Conservation (phyloP, 257 asterid species). For the Primulina tabacum region DNA sequence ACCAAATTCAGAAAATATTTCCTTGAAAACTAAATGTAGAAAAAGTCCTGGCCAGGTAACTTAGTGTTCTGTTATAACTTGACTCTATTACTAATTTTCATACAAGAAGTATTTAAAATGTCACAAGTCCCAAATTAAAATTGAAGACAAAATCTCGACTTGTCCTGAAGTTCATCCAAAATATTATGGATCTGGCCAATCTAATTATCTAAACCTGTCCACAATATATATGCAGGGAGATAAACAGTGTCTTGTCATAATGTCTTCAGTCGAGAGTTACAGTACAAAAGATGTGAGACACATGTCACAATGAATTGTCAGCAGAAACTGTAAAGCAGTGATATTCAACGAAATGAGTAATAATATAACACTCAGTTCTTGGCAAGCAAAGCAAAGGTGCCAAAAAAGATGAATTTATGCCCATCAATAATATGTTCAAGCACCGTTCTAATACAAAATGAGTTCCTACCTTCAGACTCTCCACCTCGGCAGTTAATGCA, state of each 20-base stretch:
- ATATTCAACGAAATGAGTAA: constrained; percentile 18
- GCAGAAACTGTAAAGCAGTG: constrained; percentile 16
- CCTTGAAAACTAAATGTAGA: background rate
- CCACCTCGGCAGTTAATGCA: constrained; percentile 76
- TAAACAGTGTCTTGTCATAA: background rate
- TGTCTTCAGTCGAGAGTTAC: constrained; percentile 9
- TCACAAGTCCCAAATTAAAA: background rate
- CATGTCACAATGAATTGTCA: background rate
- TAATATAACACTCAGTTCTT: constrained; percentile 8
- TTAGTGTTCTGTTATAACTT: background rate
- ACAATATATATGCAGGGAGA: background rate
- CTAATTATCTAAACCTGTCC: background rate
- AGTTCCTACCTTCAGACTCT: constrained; percentile 65
- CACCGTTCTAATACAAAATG: constrained; percentile 4
- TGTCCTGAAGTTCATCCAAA: background rate
- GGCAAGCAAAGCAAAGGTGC: constrained; percentile 18
- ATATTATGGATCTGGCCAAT: constrained; percentile 2
- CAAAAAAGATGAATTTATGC: constrained; percentile 8
- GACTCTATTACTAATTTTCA: background rate
- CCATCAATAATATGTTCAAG: constrained; percentile 23
- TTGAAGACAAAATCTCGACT: constrained; percentile 5
- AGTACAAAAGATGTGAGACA: constrained; percentile 9
- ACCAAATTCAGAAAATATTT: background rate
- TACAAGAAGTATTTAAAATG: no score
- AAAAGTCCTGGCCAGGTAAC: background rate